Conservation (phyloP, 176 grass and related monocot genomes). For the Carex kokanica region DNA sequence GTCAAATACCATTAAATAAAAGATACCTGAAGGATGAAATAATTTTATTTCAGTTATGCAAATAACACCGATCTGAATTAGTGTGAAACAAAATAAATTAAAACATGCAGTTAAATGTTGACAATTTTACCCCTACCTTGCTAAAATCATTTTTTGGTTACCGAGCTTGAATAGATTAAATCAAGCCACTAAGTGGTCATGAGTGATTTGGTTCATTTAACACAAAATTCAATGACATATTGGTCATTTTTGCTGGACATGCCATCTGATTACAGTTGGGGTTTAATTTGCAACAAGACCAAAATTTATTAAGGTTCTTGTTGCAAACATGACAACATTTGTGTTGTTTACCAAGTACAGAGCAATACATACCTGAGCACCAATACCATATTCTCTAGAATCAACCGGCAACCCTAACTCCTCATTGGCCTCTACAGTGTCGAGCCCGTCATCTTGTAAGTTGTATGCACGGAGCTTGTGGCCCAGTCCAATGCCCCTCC, state of each 20-base stretch:
- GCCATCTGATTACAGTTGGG: background rate
- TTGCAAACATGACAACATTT: constrained; percentile 12
- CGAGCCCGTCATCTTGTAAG: constrained; percentile 74
- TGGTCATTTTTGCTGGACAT: background rate
- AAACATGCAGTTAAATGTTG: background rate
- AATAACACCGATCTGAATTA: constrained; percentile 13
- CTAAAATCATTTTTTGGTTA: background rate
- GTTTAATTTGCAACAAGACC: background rate
- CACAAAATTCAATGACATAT: background rate
- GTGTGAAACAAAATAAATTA: background rate
- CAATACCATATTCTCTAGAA: constrained; percentile 80
- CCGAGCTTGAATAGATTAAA: background rate
- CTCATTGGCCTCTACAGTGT: constrained; percentile 95
- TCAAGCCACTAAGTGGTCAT: background rate
- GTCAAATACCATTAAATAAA: background rate
- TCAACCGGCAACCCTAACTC: constrained; percentile 89
- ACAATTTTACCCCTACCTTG: background rate
- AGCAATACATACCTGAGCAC: constrained; percentile 61
- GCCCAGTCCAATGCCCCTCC: constrained; percentile 82
- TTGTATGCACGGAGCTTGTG: constrained; percentile 94
- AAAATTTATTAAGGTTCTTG: background rate
- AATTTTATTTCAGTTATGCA: background rate
- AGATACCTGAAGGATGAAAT: background rate
- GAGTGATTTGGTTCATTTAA: background rate
- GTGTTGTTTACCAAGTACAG: background rate